phyloP scores from a whole-genome alignment of 164 flowering plant genomes.

The Amborella trichopoda region DNA sequence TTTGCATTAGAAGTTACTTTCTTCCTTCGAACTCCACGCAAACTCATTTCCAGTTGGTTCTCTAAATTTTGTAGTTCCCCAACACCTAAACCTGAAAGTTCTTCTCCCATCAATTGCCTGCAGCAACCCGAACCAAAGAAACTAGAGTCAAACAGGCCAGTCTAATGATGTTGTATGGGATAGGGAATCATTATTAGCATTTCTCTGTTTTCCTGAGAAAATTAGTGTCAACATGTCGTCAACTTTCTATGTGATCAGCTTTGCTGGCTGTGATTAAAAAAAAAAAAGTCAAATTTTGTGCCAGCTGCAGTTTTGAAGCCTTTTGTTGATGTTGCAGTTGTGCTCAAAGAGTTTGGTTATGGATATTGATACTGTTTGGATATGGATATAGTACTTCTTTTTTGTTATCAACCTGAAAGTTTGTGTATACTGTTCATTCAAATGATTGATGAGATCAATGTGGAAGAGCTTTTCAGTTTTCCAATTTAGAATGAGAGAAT shows the following conservation, averaged over 20 bases:
- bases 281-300: neutral
- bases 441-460: too few relatives aligned
- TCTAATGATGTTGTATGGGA: neutral
- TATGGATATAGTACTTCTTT: too few relatives aligned
- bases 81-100: conserved; percentile 59
- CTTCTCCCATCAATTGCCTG: conserved; percentile 91
- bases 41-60: conserved; percentile 73
- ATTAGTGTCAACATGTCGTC: neutral
- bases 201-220: neutral
- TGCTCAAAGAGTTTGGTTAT: too few relatives aligned
- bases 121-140: conserved; percentile 1
- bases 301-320: neutral
- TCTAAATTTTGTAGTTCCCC: conserved; percentile 73
- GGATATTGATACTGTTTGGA: too few relatives aligned
- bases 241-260: neutral
- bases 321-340: too few relatives aligned
- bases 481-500: too few relatives aligned
- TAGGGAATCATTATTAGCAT: neutral
- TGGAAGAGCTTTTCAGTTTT: too few relatives aligned
- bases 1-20: conserved; percentile 37
- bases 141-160: neutral
- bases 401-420: too few relatives aligned
- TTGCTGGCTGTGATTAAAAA: neutral
- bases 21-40: conserved; percentile 58
- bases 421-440: too few relatives aligned